Conservation (phyloP, 805 yeast species). For the Metschnikowia shivogae region DNA sequence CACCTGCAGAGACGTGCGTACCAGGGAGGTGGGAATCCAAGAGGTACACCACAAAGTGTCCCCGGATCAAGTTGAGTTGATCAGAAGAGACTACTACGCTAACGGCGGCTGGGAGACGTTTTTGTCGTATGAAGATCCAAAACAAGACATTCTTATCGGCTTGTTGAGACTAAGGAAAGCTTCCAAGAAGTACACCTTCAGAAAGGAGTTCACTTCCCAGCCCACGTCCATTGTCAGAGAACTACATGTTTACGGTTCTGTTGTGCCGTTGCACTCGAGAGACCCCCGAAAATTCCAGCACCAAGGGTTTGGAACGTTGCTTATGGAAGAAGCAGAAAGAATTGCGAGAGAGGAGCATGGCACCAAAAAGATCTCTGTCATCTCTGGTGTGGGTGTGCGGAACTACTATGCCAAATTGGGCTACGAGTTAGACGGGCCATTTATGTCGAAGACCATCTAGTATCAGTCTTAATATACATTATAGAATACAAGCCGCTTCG, state of each 20-base stretch:
- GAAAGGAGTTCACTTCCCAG: slow-evolving; percentile 81
- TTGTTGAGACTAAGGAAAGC: slow-evolving; percentile 84
- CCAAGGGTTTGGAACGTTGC: slow-evolving; percentile 95
- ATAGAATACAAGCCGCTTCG: background rate
- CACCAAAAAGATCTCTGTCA: slow-evolving; percentile 83
- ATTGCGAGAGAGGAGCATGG: slow-evolving; percentile 96
- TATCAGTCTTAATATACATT: background rate
- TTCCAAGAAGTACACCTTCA: slow-evolving; percentile 79
- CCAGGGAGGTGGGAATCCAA: slow-evolving; percentile 97
- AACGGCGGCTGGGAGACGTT: slow-evolving; percentile 99
- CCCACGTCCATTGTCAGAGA: slow-evolving; percentile 95
- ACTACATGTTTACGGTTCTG: slow-evolving; percentile 95
- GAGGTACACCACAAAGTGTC: slow-evolving; percentile 96
- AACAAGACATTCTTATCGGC: slow-evolving; percentile 92
- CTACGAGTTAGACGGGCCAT: slow-evolving; percentile 91
- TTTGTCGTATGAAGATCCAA: slow-evolving; percentile 92
- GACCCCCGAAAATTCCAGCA: slow-evolving; percentile 98
- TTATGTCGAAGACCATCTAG: slow-evolving; percentile 72
- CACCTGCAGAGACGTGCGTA: slow-evolving; percentile 90
- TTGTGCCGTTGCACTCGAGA: slow-evolving; percentile 91
- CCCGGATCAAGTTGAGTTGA: slow-evolving; percentile 95
- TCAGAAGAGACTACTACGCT: slow-evolving; percentile 93
- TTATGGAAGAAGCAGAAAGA: slow-evolving; percentile 98
- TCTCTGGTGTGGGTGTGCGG: slow-evolving; percentile 96
- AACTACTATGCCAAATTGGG: slow-evolving; percentile 93